These are phyloP conservation scores for Globisporangium alternatum DNA, from an alignment of 352 stramenopile species.

Conservation along the genomic window DNA sequence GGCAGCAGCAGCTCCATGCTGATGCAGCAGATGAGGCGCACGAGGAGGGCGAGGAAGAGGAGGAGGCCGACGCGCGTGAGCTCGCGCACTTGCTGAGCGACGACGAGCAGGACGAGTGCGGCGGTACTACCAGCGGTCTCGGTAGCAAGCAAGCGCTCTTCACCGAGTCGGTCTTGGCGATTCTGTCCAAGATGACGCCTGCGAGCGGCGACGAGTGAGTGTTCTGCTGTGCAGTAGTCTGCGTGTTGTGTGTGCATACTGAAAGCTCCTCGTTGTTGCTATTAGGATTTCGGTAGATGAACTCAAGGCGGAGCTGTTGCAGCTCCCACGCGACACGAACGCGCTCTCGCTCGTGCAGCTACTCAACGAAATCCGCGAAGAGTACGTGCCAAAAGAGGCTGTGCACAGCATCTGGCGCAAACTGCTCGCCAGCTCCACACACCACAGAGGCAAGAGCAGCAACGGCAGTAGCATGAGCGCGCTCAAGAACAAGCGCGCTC, in stretches of 20 bases:
- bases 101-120: constrained; percentile 18
- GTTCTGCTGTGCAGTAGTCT: background rate
- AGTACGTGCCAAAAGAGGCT: constrained; percentile 48
- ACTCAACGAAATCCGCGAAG: constrained; percentile 44
- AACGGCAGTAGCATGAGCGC: background rate
- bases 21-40: background rate
- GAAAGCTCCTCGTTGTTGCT: background rate
- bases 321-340: constrained; percentile 32
- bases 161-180: constrained; percentile 27
- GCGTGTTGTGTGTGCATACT: background rate
- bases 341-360: constrained; percentile 40
- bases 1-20: background rate
- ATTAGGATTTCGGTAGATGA: constrained; percentile 35
- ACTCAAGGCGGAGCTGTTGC: constrained; percentile 30
- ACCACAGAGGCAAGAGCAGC: background rate
- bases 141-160: constrained; percentile 13
- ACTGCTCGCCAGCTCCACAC: constrained; percentile 15
- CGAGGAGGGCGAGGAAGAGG: background rate
- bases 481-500: constrained; percentile 27
- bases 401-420: constrained; percentile 55
- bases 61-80: constrained; percentile 28
- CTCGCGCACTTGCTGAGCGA: constrained; percentile 43
- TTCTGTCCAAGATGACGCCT: constrained; percentile 40
- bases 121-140: constrained; percentile 1
- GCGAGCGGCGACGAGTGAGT: constrained; percentile 43